Evolutionary conservation across 768 basidiomycete species (phyloP), one percentile per base, ranked within the genome.

Genomic region (Phanerochaete carnosa): DNA sequence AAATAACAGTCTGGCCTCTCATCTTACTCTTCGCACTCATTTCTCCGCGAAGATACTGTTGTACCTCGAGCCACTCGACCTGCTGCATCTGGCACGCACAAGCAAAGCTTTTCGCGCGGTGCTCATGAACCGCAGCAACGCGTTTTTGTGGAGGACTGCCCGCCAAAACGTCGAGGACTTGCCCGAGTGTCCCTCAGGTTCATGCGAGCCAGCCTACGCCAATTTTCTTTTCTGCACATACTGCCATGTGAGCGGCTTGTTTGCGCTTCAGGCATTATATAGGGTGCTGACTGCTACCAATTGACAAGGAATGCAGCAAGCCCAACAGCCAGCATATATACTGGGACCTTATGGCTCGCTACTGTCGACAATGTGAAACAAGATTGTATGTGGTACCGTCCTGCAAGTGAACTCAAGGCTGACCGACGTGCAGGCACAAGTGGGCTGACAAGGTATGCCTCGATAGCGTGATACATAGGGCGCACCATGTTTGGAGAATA

Each of bases 221-320:
- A 68, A 67, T 39, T 61, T 77, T 3, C 60, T 67, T 11, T 74
- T 75, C 53, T 68, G 71, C 29, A 49, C 64, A 12, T 63, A 68
- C 47, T 77, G 75, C 62, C 71, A 75, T 59, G 74, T 73, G 30
- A 33, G 59, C 22, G 33, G 6, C 33, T 25, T 12, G 23, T 9
- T 25, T 25, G 6, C 19, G 25, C 8, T 49, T 5, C 11, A 15
- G 7, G 45, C 6, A 46, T 46, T n/a, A 46, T n/a, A 46, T 46
- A 7, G 19, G 39, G 23, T 11, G 19, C 11, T 35, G 15, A 35
- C 35, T 22, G 5, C 7, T 13, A 23, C 16, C 23, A 23, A 4
- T 45, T 4, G 5, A 7, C 55, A 19, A 57, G 56, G 23, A 29
- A 3, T 57, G 56, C 26, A 16, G 28, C 13, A 46, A 47, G 32